Conservation (phyloP, 2,329 filamentous ascomycete genomes). For the Xylaria sp. region DNA sequence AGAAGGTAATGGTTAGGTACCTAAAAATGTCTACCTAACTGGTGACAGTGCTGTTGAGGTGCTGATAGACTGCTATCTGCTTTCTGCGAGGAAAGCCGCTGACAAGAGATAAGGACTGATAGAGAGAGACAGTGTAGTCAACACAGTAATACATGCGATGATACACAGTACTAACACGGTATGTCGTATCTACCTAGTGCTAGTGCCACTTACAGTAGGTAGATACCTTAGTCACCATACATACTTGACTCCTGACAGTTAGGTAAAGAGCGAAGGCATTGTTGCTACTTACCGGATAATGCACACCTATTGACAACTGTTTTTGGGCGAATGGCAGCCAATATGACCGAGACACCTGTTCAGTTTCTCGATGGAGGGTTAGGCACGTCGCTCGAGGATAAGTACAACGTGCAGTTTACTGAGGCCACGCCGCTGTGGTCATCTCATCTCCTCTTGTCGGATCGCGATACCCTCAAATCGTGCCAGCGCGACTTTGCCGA, state of each 20-base stretch:
- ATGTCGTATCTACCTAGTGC: no score
- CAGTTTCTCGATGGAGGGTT: conserved; percentile 74
- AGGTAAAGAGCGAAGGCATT: neutral
- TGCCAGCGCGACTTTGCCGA: conserved; percentile 67
- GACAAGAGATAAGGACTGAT: no score
- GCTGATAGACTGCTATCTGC: no score
- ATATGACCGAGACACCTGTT: conserved; percentile 46
- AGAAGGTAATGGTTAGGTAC: no score
- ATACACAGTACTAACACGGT: no score
- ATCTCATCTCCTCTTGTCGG: conserved; percentile 70
- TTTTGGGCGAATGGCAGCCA: neutral
- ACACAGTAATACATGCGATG: neutral
- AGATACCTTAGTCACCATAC: no score
- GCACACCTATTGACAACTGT: neutral
- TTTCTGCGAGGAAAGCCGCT: no score
- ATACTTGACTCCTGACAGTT: no score
- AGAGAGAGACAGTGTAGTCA: no score
- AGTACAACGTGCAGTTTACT: conserved; percentile 64
- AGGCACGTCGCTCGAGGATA: conserved; percentile 72
- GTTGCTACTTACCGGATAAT: conserved; percentile 1
- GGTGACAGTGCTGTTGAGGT: no score
- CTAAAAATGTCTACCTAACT: no score
- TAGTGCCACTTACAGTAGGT: no score
- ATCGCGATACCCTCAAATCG: conserved; percentile 61
- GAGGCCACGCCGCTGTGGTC: conserved; percentile 71